Evolutionary conservation across 495 filamentous ascomycete genomes (phyloP), one percentile per base, ranked within the genome.

Genomic region (Penicillium verhagenii): DNA sequence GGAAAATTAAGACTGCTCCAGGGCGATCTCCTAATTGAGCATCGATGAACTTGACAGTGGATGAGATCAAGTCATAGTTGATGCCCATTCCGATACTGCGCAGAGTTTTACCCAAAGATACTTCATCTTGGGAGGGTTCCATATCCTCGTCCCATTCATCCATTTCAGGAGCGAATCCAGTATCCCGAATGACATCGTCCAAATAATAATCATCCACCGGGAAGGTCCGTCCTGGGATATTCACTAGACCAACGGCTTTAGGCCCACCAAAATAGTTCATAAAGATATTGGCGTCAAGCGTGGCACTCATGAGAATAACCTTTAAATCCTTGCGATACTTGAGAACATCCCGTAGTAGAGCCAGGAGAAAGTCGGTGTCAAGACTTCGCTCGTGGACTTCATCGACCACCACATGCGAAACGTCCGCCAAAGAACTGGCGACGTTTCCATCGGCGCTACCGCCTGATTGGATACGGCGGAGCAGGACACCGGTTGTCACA

Each of bases 231-330:
- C 94, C 94, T 40, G 87, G 78, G 52, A 98, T 97, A 67, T 94
- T 87, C 11, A 97, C 85, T 51, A 83, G 54, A 2, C 87, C 89
- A 52, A 97, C 92, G 11, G 74, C 76, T 24, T 82, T 76, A 18
- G 80, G 76, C 9, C 79, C 81, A 13, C 81, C 82, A 67, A 98
- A 97, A 69, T 98, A 98, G 31, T 80, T 74, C 52, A 84, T 84
- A 69, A 97, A 98, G 4, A 92, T 83, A 3, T 82, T 79, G 9
- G 95, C 92, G 70, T 98, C 94, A 3, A 98, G 83, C 6, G 94
- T 98, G 11, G 94, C 94, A 67, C 91, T 96, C 95, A 98, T 98
- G n/a, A 98, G 77, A 33, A 98, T 86, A 37, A 98, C 84, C 70
- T 91, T 96, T 7, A 98, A 73, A 55, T 97, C 91, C 54, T 85